Evolutionary conservation across 2,329 filamentous ascomycete species (phyloP), one percentile per base, ranked within the genome.

Genomic region (Arthrocladium fulminans): DNA sequence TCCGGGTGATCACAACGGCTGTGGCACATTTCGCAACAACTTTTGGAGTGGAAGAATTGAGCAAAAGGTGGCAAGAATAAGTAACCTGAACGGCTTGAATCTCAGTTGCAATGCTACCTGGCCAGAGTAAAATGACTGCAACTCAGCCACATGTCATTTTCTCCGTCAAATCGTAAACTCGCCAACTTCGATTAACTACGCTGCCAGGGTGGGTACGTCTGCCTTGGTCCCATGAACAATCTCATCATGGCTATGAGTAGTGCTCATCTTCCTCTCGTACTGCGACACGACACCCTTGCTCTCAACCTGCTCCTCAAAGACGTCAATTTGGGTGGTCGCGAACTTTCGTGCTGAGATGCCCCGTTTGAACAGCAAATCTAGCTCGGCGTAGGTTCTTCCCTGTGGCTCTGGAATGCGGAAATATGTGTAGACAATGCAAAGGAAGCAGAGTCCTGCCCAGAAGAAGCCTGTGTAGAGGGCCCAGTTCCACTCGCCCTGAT

Each of bases 381-480:
- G 70, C 66, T 95, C 88, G 5, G 87, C 88, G 61, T 90, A 95
- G 0, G 85, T 84, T 35, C 88, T 80, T 8, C 86, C 88, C 2
- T 71, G 72, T 0, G 88, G 87, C 63, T 95, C 88, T 0, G 88
- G 88, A 0, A 90, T 72, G 10, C 85, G 77, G 72, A 88, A 89
- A 62, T 80, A 90, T 0, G 83, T 84, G 68, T 90, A 94, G 13
- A 92, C 68, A 59, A 89, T 80, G 69, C 86, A 92, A 48, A 81
- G 67, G 68, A 88, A 86, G 67, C 86, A 90, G 49, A 87, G 81
- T 0, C 82, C 85, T 12, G 80, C 82, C 85, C 88, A 88, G 72
- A 94, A 94, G 70, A 94, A 94, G 23, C 88, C 88, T 0, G 88
- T 79, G 59, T 78, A 92, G 68, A 92, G 92, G 52, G 79, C 75